Conservation (phyloP, 2,329 filamentous ascomycete genomes). For the Xylaria sp. region DNA sequence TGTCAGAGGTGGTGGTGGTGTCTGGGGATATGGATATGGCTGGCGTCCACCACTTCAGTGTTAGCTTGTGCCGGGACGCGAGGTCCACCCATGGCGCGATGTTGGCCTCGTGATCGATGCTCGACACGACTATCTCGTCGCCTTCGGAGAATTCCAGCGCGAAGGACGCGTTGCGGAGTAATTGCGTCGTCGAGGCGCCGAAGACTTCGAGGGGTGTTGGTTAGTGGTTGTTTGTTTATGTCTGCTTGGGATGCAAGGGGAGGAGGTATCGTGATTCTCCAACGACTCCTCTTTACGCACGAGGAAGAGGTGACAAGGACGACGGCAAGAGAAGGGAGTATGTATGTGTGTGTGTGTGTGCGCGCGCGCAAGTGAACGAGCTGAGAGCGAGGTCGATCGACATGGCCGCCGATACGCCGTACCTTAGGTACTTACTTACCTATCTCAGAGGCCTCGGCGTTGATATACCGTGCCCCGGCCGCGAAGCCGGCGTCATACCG, state of each 20-base stretch:
- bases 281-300: not conserved
- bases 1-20: not conserved
- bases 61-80: slow-evolving; percentile 68
- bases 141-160: slow-evolving; percentile 63
- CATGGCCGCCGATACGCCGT: slow-evolving; percentile 6
- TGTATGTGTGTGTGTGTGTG: no score
- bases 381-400: not conserved
- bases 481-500: slow-evolving; percentile 69
- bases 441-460: slow-evolving; percentile 73
- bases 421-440: no score
- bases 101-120: slow-evolving; percentile 82
- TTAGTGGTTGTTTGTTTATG: slow-evolving; percentile 1
- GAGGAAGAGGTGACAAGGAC: not conserved
- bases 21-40: not conserved
- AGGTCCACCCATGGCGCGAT: slow-evolving; percentile 78
- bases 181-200: slow-evolving; percentile 78
- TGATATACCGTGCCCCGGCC: slow-evolving; percentile 76
- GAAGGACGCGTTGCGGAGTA: slow-evolving; percentile 75
- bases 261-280: not conserved
- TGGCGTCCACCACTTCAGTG: slow-evolving; percentile 76
- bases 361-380: no score
- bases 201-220: slow-evolving; percentile 60
- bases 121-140: slow-evolving; percentile 76
- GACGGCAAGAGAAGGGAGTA: not conserved
- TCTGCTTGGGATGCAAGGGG: not conserved